phyloP scores from a whole-genome alignment of 768 basidiomycete genomes.

The Clathrus columnatus region DNA sequence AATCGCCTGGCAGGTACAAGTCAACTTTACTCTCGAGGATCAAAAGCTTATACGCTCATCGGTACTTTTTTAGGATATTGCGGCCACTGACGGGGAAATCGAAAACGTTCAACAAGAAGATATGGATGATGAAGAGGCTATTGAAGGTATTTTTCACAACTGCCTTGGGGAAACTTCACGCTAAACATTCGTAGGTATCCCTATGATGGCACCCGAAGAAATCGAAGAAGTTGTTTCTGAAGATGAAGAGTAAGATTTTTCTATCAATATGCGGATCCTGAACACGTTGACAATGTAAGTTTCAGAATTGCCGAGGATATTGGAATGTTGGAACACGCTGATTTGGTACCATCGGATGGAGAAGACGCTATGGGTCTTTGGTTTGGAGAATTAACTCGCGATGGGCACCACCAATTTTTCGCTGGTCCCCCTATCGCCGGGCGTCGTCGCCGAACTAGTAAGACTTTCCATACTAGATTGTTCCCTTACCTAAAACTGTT shows the following conservation, averaged over 20 bases:
- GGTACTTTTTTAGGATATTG: constrained; percentile 23
- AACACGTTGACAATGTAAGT: constrained; percentile 10
- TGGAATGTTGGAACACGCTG: constrained; percentile 22
- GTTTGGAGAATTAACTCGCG: constrained; percentile 40
- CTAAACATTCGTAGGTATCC: constrained; percentile 24
- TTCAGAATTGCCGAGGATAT: constrained; percentile 26
- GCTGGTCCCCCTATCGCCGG: constrained; percentile 25
- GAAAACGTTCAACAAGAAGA: constrained; percentile 23
- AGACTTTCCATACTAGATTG: constrained; percentile 12
- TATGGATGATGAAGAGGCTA: constrained; percentile 27
- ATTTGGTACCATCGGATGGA: constrained; percentile 11
- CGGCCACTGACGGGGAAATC: constrained; percentile 24
- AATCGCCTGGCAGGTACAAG: constrained; percentile 50
- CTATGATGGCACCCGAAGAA: constrained; percentile 21
- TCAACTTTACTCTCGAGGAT: neutral
- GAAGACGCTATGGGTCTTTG: constrained; percentile 26
- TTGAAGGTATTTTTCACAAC: constrained; percentile 13
- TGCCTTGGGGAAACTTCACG: constrained; percentile 19
- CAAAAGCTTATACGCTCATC: neutral
- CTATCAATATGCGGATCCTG: neutral
- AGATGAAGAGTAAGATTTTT: constrained; percentile 22
- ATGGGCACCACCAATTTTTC: constrained; percentile 33
- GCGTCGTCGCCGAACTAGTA: constrained; percentile 40
- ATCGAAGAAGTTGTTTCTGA: constrained; percentile 26
- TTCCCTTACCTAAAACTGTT: neutral